Evolutionary conservation across 352 stramenopile genomes (phyloP), one percentile per base, ranked within the genome.

Genomic region (Pythium dissimile): DNA sequence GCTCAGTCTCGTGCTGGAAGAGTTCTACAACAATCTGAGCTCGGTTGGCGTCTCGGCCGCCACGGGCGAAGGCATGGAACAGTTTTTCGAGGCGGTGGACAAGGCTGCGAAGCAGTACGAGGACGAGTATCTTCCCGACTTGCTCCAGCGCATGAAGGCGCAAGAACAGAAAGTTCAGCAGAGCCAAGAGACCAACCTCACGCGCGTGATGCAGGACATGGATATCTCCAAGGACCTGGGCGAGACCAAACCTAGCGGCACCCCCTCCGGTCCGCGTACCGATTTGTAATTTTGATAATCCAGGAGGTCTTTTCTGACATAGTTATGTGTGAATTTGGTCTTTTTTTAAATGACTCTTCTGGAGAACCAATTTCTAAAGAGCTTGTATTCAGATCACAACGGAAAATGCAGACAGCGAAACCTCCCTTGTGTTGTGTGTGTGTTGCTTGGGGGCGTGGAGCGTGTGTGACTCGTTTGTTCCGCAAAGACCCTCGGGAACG

Each of bases 21-120:
- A 84, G 72, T 96, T 89, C 69, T 99, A 99, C 77, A 95, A 89
- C 64, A 97, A 95, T 54, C 84, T 99, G 49, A 80, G 72, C 49
- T 94, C 83, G 2, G 93, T 98, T 30, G 92, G 86, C 46, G 96
- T 99, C 24, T 99, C 92, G 20, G 95, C 96, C 0, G 89, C 91
- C 5, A 99, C 96, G 15, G 97, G 97, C 8, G 92, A 98, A 47
- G 97, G 96, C 20, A 96, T 99, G 61, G 80, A 94, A 49, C 80
- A 96, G 49, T 97, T 99, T 66, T 98, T 97, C 75, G 79, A 77
- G 13, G 84, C 84, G 1, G 79, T 99, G 10, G 67, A 97, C 59
- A 68, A 95, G 26, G 89, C 92, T 34, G 82, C 80, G 32, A 81
- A 85, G 23, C 71, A 92, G 61, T 96, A 95, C 66, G 95, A 97